These are phyloP conservation scores for Warburgia ugandensis DNA, from an alignment of 164 flowering plant genomes.

Conservation along the genomic window DNA sequence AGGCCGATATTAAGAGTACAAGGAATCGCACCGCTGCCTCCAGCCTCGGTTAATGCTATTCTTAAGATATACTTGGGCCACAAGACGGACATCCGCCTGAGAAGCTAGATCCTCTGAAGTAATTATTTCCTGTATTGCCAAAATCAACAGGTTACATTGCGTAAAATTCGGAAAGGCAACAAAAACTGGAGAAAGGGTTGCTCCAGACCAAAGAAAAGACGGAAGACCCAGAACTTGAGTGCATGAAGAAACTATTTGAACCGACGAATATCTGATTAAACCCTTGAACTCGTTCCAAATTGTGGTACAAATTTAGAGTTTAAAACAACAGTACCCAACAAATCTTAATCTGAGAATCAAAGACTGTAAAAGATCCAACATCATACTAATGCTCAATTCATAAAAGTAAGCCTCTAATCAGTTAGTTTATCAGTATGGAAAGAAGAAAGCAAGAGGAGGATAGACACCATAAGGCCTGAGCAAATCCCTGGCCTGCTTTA, in stretches of 20 bases:
- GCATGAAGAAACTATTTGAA: too few relatives aligned
- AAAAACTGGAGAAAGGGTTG: neutral
- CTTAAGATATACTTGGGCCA: slow-evolving; percentile 91
- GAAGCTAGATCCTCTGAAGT: slow-evolving; percentile 60
- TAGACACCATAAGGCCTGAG: slow-evolving; percentile 76
- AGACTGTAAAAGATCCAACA: neutral
- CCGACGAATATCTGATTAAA: too few relatives aligned
- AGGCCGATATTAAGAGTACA: too few relatives aligned
- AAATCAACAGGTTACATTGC: neutral
- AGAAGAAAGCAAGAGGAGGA: neutral
- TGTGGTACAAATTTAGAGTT: too few relatives aligned
- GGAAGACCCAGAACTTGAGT: too few relatives aligned
- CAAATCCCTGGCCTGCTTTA: slow-evolving; percentile 86
- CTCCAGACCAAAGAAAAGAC: too few relatives aligned
- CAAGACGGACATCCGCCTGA: slow-evolving; percentile 66
- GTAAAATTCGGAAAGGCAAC: neutral
- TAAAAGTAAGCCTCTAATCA: neutral
- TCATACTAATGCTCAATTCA: neutral
- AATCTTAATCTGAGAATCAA: too few relatives aligned
- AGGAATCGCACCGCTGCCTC: slow-evolving; percentile 63
- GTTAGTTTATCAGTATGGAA: too few relatives aligned
- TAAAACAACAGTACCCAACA: too few relatives aligned
- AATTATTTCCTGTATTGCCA: slow-evolving; percentile 67
- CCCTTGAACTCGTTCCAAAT: too few relatives aligned
- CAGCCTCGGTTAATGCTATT: slow-evolving; percentile 77